These are phyloP conservation scores for Haplosporangium sp. DNA, from an alignment of 371 early-diverging fungal genomes.

Conservation along the genomic window DNA sequence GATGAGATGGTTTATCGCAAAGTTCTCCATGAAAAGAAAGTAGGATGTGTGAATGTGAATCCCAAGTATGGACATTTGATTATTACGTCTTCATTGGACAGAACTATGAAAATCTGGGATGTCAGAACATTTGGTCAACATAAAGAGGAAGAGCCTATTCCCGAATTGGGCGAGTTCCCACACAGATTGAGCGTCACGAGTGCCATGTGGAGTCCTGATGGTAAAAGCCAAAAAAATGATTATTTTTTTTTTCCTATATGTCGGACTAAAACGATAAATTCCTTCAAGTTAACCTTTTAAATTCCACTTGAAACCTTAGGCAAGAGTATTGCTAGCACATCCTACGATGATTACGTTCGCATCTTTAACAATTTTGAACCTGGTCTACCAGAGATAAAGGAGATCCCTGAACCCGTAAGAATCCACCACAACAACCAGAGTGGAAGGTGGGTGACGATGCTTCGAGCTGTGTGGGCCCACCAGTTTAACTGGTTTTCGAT, in stretches of 20 bases:
- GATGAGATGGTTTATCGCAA: constrained; percentile 37
- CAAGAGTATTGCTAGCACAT: constrained; percentile 48
- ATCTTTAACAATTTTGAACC: constrained; percentile 61
- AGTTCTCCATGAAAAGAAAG: constrained; percentile 68
- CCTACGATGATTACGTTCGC: constrained; percentile 65
- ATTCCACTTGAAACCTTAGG: constrained; percentile 15
- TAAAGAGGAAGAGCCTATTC: constrained; percentile 37
- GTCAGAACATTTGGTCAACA: constrained; percentile 62
- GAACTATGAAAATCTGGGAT: constrained; percentile 82
- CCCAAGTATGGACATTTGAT: constrained; percentile 71
- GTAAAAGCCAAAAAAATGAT: constrained; percentile 43
- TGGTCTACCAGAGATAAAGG: constrained; percentile 40
- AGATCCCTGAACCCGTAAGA: constrained; percentile 54
- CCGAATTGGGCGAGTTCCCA: constrained; percentile 58
- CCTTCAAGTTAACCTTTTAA: no score
- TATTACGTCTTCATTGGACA: constrained; percentile 76
- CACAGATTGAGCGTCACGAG: constrained; percentile 75
- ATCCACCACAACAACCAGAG: constrained; percentile 78
- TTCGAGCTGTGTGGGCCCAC: constrained; percentile 78
- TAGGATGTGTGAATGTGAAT: constrained; percentile 78
- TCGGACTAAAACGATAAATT: no score
- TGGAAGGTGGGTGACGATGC: constrained; percentile 83
- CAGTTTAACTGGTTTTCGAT: constrained; percentile 68
- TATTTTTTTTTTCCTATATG: not conserved
- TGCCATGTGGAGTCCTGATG: constrained; percentile 79